Evolutionary conservation across 1,284 basidiomycete genomes (phyloP).

Genomic region (Cronartium quercuum): DNA sequence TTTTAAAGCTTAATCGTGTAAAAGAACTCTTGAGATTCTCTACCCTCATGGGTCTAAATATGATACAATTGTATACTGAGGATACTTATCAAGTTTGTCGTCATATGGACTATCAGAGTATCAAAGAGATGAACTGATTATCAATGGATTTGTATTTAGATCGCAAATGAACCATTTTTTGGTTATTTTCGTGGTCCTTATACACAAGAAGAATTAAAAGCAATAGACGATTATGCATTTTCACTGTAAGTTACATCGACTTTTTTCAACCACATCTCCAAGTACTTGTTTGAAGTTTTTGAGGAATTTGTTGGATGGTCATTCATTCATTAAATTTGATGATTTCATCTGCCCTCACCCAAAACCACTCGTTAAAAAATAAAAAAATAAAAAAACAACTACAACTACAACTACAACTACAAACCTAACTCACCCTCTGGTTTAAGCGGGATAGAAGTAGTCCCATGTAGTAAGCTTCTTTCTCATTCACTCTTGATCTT

Average conservation of each 20-base stretch:
- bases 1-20: slow-evolving; percentile 46
- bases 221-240: slow-evolving; percentile 49
- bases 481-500: background rate
- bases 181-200: slow-evolving; percentile 49
- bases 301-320: background rate
- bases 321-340: background rate
- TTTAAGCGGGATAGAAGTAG: slow-evolving; percentile 45
- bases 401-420: background rate
- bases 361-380: background rate
- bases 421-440: background rate
- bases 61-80: slow-evolving; percentile 44
- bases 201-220: slow-evolving; percentile 44
- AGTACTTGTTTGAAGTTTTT: background rate
- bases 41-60: slow-evolving; percentile 49
- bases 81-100: slow-evolving; percentile 35
- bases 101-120: too few relatives aligned
- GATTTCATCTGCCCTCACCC: background rate
- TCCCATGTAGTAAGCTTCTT: slow-evolving; percentile 42
- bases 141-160: slow-evolving; percentile 38
- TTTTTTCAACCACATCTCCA: background rate
- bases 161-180: slow-evolving; percentile 50
- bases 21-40: slow-evolving; percentile 47
- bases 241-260: slow-evolving; percentile 38
- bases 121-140: background rate
- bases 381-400: background rate